Percentiles rank a stretch among this genome's conserved stretches.
These are phyloP conservation scores for Monilinia vaccinii-corymbosi DNA, from an alignment of 2,329 filamentous ascomycete species.

Conservation along the genomic window DNA sequence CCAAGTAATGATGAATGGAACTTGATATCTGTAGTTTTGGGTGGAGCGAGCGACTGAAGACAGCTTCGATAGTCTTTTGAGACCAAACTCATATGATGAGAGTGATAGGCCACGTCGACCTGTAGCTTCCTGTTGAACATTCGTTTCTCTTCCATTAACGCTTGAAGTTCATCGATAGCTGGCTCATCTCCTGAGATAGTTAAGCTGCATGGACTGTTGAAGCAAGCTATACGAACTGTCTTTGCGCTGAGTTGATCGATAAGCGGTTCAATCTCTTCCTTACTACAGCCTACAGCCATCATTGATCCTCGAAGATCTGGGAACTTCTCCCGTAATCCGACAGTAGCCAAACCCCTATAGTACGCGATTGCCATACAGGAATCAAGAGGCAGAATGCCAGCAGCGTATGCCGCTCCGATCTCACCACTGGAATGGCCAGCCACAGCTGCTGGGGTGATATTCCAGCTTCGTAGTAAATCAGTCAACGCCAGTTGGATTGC, in stretches of 20 bases:
- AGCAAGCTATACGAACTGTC: conserved; percentile 24
- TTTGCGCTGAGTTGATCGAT: conserved; percentile 5
- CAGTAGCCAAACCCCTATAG: conserved; percentile 22
- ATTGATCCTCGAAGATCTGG: conserved; percentile 35
- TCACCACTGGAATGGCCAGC: conserved; percentile 28
- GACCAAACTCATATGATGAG: conserved; percentile 9
- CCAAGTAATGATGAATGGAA: conserved; percentile 38
- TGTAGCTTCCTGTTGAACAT: conserved; percentile 19
- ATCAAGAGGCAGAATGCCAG: conserved; percentile 17
- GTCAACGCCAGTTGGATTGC: conserved; percentile 39
- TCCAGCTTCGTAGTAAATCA: conserved; percentile 32
- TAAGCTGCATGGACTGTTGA: conserved; percentile 20
- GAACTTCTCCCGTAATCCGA: conserved; percentile 27
- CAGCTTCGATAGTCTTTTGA: conserved; percentile 4
- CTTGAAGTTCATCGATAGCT: conserved; percentile 15
- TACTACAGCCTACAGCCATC: conserved; percentile 36
- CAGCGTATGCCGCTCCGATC: conserved; percentile 26
- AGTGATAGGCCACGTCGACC: conserved; percentile 10
- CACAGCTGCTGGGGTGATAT: conserved; percentile 27
- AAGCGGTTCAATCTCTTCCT: conserved; percentile 17
- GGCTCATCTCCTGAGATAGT: conserved; percentile 20
- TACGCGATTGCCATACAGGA: conserved; percentile 25
- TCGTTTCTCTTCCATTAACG: conserved; percentile 16
- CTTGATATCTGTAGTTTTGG: conserved; percentile 7
- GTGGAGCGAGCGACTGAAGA: conserved; percentile 1